Evolutionary conservation across 805 yeast species (phyloP).

Genomic region (Ogataea neopini): DNA sequence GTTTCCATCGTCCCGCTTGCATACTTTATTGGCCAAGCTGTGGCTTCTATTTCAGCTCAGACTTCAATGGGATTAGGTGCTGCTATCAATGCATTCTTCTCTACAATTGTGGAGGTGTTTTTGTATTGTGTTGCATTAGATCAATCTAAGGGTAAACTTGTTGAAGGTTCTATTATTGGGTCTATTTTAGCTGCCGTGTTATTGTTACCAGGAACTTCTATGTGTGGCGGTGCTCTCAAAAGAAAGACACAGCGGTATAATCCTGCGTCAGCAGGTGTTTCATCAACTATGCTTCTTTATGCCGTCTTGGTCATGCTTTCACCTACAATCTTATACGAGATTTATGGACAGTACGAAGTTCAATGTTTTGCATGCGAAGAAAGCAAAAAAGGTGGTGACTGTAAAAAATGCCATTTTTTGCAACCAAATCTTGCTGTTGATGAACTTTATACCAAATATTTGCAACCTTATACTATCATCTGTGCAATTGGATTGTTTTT

Average conservation of each 20-base stretch:
- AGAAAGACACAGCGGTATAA: constrained; percentile 94
- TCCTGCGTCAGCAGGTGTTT: constrained; percentile 95
- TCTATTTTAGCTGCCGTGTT: constrained; percentile 90
- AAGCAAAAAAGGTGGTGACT: constrained; percentile 38
- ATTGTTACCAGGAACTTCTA: constrained; percentile 87
- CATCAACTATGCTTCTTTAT: constrained; percentile 91
- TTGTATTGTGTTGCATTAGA: constrained; percentile 87
- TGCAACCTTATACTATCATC: constrained; percentile 78
- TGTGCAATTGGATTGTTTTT: constrained; percentile 80
- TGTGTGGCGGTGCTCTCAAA: constrained; percentile 96
- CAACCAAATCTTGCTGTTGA: constrained; percentile 78
- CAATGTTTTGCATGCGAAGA: constrained; percentile 59
- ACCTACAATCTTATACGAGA: constrained; percentile 86
- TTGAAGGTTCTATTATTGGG: constrained; percentile 95
- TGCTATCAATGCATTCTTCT: constrained; percentile 94
- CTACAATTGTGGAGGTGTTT: constrained; percentile 92
- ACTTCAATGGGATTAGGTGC: constrained; percentile 99
- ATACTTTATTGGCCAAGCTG: constrained; percentile 97
- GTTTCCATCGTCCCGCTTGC: constrained; percentile 91
- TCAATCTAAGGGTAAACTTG: constrained; percentile 83
- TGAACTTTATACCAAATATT: constrained; percentile 59
- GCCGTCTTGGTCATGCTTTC: constrained; percentile 90
- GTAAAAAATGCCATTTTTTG: constrained; percentile 71
- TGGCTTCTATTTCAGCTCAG: constrained; percentile 98
- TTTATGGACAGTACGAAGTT: constrained; percentile 84